Base-by-base conservation (phyloP, 2,329 filamentous ascomycete species). In the Epichloe hybrida region DNA sequence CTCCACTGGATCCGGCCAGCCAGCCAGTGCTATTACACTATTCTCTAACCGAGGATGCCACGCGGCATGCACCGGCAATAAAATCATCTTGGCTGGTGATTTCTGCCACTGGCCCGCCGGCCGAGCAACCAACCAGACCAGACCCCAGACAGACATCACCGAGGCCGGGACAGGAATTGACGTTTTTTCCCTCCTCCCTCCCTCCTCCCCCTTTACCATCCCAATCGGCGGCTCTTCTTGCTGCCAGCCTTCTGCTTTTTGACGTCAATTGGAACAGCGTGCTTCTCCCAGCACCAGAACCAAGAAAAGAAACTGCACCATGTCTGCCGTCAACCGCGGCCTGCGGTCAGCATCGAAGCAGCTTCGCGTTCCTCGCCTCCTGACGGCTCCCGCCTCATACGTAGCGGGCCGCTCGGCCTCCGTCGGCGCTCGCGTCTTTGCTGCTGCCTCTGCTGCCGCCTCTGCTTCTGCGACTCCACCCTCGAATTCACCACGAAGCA, bases 321-420 rank as follows among this genome's bases (percentile, higher is more conserved):
- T 79, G 76, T 78, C 75, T 65, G 71, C 72, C 63, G 71, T 74
- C 66, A 71, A 70, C 61, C 74, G 75, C 61, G 72, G 72, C 64
- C 66, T 80, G 59, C 72, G 75, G 61, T 70, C 74, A 58, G 75
- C 72, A 55, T 73, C 76, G 58, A 75, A 69, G 70, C 73, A 75
- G 60, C 65, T 78, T 64, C 73, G 73, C 60, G 64, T 73, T 61
- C 69, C 68, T 55, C 61, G 63, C 54, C 58, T 65, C 31, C 45
- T 42, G 27, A 40, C 47, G 27, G 42, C 50, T 34, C 41, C 42
- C 36, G 27, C 34, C 15, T 23, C 39, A 3, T 40, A 34, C 21
- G 47, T 48, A 51, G 55, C 48, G 47, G 46, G 51, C 51, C 55
- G 56, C 56, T 57, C 57, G 56, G 56, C 55, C 52, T 55, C 54